Evolutionary conservation across 495 filamentous ascomycete species (phyloP).

Genomic region (Penicillium flavigenum): DNA sequence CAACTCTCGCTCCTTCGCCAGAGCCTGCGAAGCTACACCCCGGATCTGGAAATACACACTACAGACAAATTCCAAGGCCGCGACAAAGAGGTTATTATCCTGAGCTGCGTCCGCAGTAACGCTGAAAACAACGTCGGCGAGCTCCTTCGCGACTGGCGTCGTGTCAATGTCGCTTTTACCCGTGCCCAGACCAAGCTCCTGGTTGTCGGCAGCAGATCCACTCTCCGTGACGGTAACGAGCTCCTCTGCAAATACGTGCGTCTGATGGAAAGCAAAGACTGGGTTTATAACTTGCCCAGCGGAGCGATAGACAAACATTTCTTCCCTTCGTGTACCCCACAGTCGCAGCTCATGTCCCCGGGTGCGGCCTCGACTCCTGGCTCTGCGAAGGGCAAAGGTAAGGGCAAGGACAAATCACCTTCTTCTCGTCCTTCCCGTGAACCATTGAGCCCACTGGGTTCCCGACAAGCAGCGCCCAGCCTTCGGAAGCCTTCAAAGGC

Average conservation of each 20-base stretch:
- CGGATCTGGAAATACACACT: constrained; percentile 87
- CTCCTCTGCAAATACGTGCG: constrained; percentile 72
- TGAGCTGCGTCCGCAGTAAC: constrained; percentile 85
- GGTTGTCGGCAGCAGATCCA: constrained; percentile 76
- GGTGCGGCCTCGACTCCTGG: constrained; percentile 1
- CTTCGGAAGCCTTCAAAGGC: constrained; percentile 40
- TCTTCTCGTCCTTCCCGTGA: constrained; percentile 21
- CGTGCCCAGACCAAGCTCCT: constrained; percentile 86
- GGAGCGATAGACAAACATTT: constrained; percentile 65
- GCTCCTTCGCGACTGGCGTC: constrained; percentile 82
- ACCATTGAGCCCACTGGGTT: constrained; percentile 41
- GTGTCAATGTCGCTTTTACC: constrained; percentile 95
- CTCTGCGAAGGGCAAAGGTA: constrained; percentile 7
- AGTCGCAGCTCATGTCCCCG: constrained; percentile 23
- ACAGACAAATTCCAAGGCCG: constrained; percentile 95
- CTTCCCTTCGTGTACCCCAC: constrained; percentile 48
- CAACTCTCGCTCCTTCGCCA: constrained; percentile 70
- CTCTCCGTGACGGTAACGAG: constrained; percentile 69
- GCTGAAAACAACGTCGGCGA: constrained; percentile 78
- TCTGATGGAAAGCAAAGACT: constrained; percentile 68
- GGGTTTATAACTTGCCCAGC: constrained; percentile 69
- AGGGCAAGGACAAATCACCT: constrained; percentile 9
- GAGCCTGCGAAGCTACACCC: constrained; percentile 47
- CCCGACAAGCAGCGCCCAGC: constrained; percentile 21
- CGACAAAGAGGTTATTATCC: constrained; percentile 87